Evolutionary conservation across 2,329 filamentous ascomycete species (phyloP).

Genomic region (Berkeleyomyces rouxiae): DNA sequence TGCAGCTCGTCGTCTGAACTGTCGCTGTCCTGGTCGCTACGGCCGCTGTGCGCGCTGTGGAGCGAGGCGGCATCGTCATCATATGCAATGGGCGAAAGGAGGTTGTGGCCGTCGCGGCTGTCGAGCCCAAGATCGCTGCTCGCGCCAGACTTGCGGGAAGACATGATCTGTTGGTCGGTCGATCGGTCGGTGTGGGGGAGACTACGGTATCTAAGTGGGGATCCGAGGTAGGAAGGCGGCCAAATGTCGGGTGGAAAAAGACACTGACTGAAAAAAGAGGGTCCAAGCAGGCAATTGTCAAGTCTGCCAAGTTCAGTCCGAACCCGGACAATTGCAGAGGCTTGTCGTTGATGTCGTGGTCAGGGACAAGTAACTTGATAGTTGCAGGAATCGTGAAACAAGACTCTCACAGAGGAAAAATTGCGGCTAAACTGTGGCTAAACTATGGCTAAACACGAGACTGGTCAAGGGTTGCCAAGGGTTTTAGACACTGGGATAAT

Average conservation of each 20-base stretch:
- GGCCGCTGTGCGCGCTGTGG: constrained; percentile 28
- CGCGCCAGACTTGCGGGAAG: not conserved
- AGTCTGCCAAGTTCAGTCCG: not conserved
- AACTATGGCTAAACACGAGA: no score
- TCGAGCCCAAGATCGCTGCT: not conserved
- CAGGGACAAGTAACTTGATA: no score
- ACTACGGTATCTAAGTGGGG: not conserved
- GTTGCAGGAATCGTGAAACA: no score
- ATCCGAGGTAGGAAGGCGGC: not conserved
- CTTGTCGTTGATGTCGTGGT: not conserved
- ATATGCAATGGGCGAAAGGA: constrained; percentile 47
- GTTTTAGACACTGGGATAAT: no score
- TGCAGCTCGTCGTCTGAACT: constrained; percentile 59
- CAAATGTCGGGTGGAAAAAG: not conserved
- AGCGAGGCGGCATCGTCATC: constrained; percentile 54
- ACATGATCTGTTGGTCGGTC: not conserved
- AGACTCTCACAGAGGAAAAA: no score
- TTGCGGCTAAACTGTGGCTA: no score
- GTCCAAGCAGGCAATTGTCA: not conserved
- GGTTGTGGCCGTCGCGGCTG: constrained; percentile 14
- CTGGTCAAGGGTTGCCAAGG: no score
- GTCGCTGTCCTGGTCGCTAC: constrained; percentile 58
- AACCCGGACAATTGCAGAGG: not conserved
- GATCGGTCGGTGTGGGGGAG: not conserved
- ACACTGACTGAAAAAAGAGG: not conserved